phyloP scores from a whole-genome alignment of 2,329 filamentous ascomycete genomes.

The Pestalotiopsis sp. region DNA sequence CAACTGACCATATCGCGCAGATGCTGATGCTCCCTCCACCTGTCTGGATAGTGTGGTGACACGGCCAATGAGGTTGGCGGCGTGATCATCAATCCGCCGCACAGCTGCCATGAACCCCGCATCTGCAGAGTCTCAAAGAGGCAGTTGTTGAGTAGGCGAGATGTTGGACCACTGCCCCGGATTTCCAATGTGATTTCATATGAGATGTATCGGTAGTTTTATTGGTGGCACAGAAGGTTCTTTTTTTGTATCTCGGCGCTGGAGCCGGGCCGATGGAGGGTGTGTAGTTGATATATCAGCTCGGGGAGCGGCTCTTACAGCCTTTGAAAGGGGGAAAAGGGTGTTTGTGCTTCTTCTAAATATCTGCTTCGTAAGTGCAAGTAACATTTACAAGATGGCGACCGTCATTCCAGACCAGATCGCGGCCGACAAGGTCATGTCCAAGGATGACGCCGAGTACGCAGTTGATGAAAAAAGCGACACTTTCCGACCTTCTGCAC shows the following conservation, averaged over 20 bases:
- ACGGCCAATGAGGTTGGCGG: background rate
- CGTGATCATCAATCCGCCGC: background rate
- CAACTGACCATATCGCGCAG: background rate
- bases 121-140: conserved; percentile 7
- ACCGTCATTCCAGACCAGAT: conserved; percentile 23
- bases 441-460: conserved; percentile 21
- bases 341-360: background rate
- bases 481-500: conserved; percentile 19
- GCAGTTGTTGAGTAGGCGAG: conserved; percentile 9
- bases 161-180: conserved; percentile 6
- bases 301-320: no score
- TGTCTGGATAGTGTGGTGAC: background rate
- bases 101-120: conserved; percentile 5
- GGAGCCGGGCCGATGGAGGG: background rate
- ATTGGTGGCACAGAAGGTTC: background rate
- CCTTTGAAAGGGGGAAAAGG: no score
- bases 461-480: conserved; percentile 17
- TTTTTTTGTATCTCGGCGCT: background rate
- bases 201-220: background rate
- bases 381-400: conserved; percentile 20
- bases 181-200: background rate
- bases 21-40: background rate
- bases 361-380: background rate
- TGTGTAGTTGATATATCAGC: background rate
- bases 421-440: conserved; percentile 16